Conservation (phyloP, 257 asterid species). For the Jaltomata sinuosa region DNA sequence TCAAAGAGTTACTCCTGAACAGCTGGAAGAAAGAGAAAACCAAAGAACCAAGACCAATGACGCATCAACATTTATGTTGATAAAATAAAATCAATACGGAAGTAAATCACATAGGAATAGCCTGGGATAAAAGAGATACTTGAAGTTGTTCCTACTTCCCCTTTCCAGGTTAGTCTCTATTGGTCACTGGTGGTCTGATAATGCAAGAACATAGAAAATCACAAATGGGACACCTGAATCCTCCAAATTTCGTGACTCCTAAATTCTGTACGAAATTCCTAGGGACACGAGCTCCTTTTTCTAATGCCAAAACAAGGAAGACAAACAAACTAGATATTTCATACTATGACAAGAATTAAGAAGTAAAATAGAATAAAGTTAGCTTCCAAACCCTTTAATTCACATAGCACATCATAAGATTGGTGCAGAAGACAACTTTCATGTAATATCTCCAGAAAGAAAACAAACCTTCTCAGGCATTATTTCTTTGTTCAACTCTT, state of each 20-base stretch:
- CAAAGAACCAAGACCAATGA: not conserved
- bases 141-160: not conserved
- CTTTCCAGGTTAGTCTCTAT: not conserved
- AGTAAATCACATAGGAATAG: not conserved
- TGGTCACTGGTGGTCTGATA: not conserved
- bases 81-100: not conserved
- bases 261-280: not conserved
- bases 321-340: not conserved
- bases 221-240: not conserved
- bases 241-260: not conserved
- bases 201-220: not conserved
- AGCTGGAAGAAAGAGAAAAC: not conserved
- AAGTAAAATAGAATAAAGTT: not conserved
- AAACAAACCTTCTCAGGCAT: slow-evolving; percentile 73
- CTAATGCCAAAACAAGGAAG: not conserved
- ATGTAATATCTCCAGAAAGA: slow-evolving; percentile 1
- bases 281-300: not conserved
- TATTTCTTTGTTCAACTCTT: slow-evolving; percentile 79
- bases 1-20: not conserved
- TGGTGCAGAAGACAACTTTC: not conserved
- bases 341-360: not conserved
- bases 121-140: not conserved
- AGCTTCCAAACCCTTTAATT: not conserved
- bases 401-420: not conserved
- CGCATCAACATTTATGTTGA: not conserved